Evolutionary conservation across 1,139 yeast genomes (phyloP).

Genomic region (Candida sp.): DNA sequence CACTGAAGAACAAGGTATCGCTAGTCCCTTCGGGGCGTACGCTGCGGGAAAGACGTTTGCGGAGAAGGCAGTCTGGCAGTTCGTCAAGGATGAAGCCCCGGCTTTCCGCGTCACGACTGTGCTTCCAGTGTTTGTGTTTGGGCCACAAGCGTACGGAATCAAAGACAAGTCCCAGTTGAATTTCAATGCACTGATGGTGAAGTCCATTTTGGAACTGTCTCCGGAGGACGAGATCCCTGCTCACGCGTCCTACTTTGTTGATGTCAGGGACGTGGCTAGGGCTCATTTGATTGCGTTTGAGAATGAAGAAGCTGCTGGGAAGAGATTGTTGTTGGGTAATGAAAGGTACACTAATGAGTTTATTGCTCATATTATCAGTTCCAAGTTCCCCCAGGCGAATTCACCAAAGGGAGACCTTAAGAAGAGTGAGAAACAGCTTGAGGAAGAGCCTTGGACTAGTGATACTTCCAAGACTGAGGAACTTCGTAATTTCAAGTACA

Average conservation of each 20-base stretch:
- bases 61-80: slow-evolving; percentile 55
- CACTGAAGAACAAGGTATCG: slow-evolving; percentile 30
- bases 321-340: slow-evolving; percentile 32
- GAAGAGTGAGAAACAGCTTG: slow-evolving; percentile 5
- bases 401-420: slow-evolving; percentile 13
- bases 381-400: slow-evolving; percentile 17
- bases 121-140: slow-evolving; percentile 41
- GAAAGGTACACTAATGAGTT: slow-evolving; percentile 26
- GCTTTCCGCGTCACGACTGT: slow-evolving; percentile 28
- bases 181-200: slow-evolving; percentile 36
- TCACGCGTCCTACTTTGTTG: slow-evolving; percentile 31
- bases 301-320: slow-evolving; percentile 20
- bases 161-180: slow-evolving; percentile 27
- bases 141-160: slow-evolving; percentile 43
- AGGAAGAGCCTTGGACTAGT: neutral
- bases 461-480: slow-evolving; percentile 25
- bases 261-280: slow-evolving; percentile 58
- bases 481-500: slow-evolving; percentile 36
- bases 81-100: slow-evolving; percentile 33
- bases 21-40: slow-evolving; percentile 26
- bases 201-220: slow-evolving; percentile 21
- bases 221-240: slow-evolving; percentile 17
- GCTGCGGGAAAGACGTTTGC: slow-evolving; percentile 34
- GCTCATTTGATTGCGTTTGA: slow-evolving; percentile 54
- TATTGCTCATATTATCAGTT: slow-evolving; percentile 27